phyloP scores from a whole-genome alignment of 352 stramenopile species.

The Phytophthora pluvialis region DNA sequence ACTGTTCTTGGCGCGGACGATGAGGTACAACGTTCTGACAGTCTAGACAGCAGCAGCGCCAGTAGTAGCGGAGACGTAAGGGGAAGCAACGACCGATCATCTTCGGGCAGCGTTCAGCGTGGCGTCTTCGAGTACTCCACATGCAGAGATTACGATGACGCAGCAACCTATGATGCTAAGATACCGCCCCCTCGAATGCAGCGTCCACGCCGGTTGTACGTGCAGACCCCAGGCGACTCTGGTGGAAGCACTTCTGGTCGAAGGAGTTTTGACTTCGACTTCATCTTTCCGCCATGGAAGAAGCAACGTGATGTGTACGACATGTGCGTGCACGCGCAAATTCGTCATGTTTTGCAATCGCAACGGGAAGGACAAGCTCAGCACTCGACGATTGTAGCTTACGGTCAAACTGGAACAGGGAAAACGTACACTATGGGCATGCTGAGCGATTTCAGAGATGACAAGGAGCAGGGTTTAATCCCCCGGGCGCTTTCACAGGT shows the following conservation, averaged over 20 bases:
- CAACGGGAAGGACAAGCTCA: conserved; percentile 28
- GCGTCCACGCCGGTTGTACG: conserved; percentile 30
- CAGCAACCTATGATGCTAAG: conserved; percentile 18
- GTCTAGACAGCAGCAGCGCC: conserved; percentile 17
- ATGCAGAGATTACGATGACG: conserved; percentile 11
- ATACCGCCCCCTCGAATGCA: conserved; percentile 30
- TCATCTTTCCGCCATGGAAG: conserved; percentile 58
- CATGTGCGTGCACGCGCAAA: conserved; percentile 40
- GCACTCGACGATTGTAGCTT: conserved; percentile 65
- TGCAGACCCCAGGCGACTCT: conserved; percentile 27
- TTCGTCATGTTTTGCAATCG: conserved; percentile 48
- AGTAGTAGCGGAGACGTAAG: conserved; percentile 24
- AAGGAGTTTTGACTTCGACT: conserved; percentile 73
- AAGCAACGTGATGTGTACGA: conserved; percentile 63
- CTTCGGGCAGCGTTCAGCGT: conserved; percentile 23
- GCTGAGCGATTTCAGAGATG: conserved; percentile 42
- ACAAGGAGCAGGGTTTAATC: conserved; percentile 59
- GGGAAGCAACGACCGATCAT: conserved; percentile 4
- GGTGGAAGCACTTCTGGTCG: conserved; percentile 15
- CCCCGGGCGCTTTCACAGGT: conserved; percentile 67
- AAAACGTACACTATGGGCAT: conserved; percentile 87
- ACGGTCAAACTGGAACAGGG: conserved; percentile 76
- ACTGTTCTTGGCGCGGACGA: conserved; percentile 11
- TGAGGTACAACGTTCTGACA: conserved; percentile 4
- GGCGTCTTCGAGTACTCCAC: conserved; percentile 40